Percentiles rank a stretch among this genome's conserved stretches.
phyloP scores from a whole-genome alignment of 371 early-diverging fungal species.

The Apophysomyces sp. region DNA sequence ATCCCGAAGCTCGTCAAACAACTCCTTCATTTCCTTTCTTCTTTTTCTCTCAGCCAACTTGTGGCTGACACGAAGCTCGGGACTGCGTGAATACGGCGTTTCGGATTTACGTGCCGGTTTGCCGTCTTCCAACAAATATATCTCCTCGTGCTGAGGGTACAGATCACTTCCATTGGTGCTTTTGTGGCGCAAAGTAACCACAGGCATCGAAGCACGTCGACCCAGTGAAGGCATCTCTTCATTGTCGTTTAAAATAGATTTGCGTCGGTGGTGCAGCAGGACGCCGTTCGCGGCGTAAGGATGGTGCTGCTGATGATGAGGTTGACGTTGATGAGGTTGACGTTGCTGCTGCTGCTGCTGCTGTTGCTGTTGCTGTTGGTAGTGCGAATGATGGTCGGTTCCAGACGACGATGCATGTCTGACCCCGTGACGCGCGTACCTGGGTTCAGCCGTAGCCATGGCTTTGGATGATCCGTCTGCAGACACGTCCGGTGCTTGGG shows the following conservation, averaged over 20 bases:
- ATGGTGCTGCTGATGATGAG: neutral
- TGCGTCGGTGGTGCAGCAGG: constrained; percentile 28
- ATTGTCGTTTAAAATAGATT: constrained; percentile 32
- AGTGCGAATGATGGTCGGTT: constrained; percentile 11
- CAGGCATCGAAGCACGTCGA: constrained; percentile 56
- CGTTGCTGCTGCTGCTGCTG: neutral
- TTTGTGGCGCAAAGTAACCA: constrained; percentile 16
- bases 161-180: neutral
- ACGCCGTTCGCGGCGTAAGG: constrained; percentile 18
- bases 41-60: constrained; percentile 85
- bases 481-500: neutral
- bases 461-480: neutral
- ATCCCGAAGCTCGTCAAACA: constrained; percentile 83
- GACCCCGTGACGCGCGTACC: constrained; percentile 19
- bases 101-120: constrained; percentile 23
- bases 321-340: neutral
- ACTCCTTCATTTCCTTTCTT: constrained; percentile 83
- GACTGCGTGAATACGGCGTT: constrained; percentile 69
- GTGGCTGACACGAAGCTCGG: constrained; percentile 71
- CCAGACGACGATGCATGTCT: constrained; percentile 24
- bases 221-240: constrained; percentile 16
- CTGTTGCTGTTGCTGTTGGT: neutral
- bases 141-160: neutral
- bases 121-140: neutral
- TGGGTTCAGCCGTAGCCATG: neutral